Evolutionary conservation across 2,329 filamentous ascomycete genomes (phyloP).

Genomic region (Calonectria multiphialidica): DNA sequence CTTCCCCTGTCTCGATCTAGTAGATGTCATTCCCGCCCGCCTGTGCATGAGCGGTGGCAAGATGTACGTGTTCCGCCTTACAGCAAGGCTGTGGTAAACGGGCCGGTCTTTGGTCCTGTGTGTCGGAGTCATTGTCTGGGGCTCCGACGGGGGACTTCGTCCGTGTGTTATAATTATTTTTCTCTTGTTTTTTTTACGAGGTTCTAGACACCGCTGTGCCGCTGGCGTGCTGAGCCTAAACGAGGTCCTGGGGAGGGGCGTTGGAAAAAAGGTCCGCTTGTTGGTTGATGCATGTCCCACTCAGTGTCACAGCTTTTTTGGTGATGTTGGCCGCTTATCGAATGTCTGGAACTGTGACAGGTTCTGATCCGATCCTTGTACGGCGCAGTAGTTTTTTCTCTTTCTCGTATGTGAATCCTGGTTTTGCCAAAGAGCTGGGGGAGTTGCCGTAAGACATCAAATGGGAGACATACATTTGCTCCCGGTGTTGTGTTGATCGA

Average conservation of each 20-base stretch:
- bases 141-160: neutral
- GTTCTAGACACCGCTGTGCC: neutral
- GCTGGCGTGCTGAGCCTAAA: constrained; percentile 1
- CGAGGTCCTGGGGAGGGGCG: neutral
- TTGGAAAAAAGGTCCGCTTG: neutral
- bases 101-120: neutral
- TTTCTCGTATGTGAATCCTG: neutral
- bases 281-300: neutral
- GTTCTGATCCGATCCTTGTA: neutral
- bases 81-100: constrained; percentile 1
- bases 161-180: neutral
- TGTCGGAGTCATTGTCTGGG: constrained; percentile 5
- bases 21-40: neutral
- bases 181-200: neutral
- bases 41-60: constrained; percentile 5
- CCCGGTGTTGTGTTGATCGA: neutral
- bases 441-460: neutral
- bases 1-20: neutral
- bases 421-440: neutral
- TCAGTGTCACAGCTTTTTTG: neutral
- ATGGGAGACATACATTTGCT: neutral
- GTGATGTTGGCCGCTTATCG: neutral
- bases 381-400: neutral
- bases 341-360: neutral
- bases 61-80: neutral